These are phyloP conservation scores for Cladosporium sp. DNA, from an alignment of 2,329 filamentous ascomycete species.

Conservation along the genomic window DNA sequence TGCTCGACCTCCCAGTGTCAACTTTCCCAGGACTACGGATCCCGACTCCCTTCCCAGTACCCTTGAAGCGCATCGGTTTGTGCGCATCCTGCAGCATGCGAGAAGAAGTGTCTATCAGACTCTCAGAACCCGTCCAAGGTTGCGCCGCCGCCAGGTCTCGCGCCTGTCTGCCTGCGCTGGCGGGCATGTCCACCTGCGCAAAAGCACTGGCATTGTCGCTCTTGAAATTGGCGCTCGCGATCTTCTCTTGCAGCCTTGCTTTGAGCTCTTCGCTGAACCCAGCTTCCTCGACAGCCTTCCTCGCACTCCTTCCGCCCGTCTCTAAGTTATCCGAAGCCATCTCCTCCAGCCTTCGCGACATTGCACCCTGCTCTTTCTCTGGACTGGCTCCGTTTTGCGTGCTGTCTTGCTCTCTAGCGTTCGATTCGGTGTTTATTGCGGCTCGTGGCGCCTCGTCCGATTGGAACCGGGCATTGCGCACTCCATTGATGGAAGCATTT, in stretches of 20 bases:
- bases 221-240: slow-evolving; percentile 57
- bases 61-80: slow-evolving; percentile 51
- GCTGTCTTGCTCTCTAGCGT: background rate
- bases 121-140: slow-evolving; percentile 79
- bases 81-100: slow-evolving; percentile 71
- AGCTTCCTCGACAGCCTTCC: slow-evolving; percentile 59
- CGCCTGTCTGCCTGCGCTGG: slow-evolving; percentile 67
- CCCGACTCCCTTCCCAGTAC: slow-evolving; percentile 22
- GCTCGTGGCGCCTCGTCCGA: slow-evolving; percentile 21
- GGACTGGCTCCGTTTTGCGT: background rate
- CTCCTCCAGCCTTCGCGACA: slow-evolving; percentile 58
- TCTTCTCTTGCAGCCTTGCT: slow-evolving; percentile 57
- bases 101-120: slow-evolving; percentile 70
- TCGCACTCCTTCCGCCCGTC: slow-evolving; percentile 55
- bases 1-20: slow-evolving; percentile 46
- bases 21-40: slow-evolving; percentile 43
- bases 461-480: background rate
- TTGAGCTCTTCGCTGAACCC: slow-evolving; percentile 64
- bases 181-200: slow-evolving; percentile 54
- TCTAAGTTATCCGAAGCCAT: slow-evolving; percentile 62
- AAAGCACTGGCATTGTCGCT: slow-evolving; percentile 56
- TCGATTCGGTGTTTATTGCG: background rate
- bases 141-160: slow-evolving; percentile 65
- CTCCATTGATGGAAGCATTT: slow-evolving; percentile 18
- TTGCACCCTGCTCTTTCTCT: slow-evolving; percentile 51